These are phyloP conservation scores for Spathaspora sp. DNA, from an alignment of 1,139 yeast genomes.

Conservation along the genomic window DNA sequence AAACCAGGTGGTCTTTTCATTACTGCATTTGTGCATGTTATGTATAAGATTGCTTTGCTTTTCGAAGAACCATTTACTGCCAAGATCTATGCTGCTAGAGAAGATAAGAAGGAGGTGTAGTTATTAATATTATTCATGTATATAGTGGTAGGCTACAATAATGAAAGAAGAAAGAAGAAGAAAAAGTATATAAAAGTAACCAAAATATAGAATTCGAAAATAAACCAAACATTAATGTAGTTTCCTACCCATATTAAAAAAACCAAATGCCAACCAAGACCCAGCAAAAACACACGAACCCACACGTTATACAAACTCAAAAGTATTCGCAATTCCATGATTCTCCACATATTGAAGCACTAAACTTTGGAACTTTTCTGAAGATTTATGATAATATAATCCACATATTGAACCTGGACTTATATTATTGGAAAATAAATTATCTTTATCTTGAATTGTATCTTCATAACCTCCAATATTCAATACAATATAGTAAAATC, in stretches of 20 bases:
- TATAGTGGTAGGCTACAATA: neutral
- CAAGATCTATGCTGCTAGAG: constrained; percentile 62
- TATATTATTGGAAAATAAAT: constrained; percentile 5
- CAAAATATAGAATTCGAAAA: neutral
- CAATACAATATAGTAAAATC: constrained; percentile 84
- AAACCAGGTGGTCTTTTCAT: constrained; percentile 86
- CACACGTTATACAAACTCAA: constrained; percentile 11
- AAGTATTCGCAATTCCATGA: constrained; percentile 20
- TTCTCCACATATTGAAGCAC: constrained; percentile 35
- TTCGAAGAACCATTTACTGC: constrained; percentile 98
- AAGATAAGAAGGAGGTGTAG: constrained; percentile 2
- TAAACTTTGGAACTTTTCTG: constrained; percentile 70
- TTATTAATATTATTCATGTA: neutral
- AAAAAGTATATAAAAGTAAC: constrained; percentile 4
- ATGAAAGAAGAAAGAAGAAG: neutral
- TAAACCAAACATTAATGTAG: constrained; percentile 1
- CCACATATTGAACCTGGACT: constrained; percentile 69
- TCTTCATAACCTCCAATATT: constrained; percentile 53
- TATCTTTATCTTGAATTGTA: constrained; percentile 9
- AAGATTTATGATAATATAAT: constrained; percentile 72
- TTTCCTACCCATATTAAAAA: neutral
- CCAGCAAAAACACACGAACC: neutral
- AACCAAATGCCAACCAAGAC: neutral
- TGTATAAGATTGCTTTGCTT: constrained; percentile 80
- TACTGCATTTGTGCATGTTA: constrained; percentile 67